Conservation (phyloP, 306 rosid genomes). For the Geum urbanum region DNA sequence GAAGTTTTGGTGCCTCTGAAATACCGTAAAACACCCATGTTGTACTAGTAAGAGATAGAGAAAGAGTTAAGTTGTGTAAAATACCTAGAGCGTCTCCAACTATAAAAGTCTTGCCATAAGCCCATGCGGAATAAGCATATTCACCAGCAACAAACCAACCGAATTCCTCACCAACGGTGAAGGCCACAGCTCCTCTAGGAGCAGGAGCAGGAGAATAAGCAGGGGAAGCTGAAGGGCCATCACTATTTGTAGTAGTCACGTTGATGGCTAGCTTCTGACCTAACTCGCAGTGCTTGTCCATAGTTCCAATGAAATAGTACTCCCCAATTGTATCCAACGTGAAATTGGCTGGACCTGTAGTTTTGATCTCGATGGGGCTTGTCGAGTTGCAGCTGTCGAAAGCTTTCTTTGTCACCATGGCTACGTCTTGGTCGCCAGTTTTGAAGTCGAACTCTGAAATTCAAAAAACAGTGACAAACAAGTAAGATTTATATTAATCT, state of each 20-base stretch:
- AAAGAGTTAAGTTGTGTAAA: background rate
- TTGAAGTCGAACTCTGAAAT: conserved; percentile 51
- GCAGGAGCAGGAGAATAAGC: conserved; percentile 19
- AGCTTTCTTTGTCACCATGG: conserved; percentile 47
- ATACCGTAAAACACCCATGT: too few species aligned
- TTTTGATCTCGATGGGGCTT: conserved; percentile 32
- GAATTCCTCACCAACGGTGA: conserved; percentile 36
- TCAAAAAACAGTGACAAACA: background rate
- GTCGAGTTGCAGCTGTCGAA: conserved; percentile 43
- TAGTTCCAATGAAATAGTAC: conserved; percentile 51
- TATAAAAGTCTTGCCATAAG: conserved; percentile 31
- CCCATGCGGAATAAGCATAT: conserved; percentile 35
- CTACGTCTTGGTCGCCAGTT: conserved; percentile 47
- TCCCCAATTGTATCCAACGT: conserved; percentile 35
- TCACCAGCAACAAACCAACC: conserved; percentile 53
- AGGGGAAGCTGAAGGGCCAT: too few species aligned
- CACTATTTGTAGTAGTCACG: conserved; percentile 18
- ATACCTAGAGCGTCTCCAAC: conserved; percentile 54
- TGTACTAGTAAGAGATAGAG: too few species aligned
- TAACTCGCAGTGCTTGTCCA: conserved; percentile 27
- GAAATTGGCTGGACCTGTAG: conserved; percentile 46
- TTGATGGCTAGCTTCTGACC: conserved; percentile 46
- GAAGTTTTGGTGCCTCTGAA: too few species aligned
- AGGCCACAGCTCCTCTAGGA: conserved; percentile 28
- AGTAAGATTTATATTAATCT: background rate